Evolutionary conservation across 31 red algal species (phyloP), one percentile per base, ranked within the genome.

Genomic region (Odonthalia washingtoniensis): DNA sequence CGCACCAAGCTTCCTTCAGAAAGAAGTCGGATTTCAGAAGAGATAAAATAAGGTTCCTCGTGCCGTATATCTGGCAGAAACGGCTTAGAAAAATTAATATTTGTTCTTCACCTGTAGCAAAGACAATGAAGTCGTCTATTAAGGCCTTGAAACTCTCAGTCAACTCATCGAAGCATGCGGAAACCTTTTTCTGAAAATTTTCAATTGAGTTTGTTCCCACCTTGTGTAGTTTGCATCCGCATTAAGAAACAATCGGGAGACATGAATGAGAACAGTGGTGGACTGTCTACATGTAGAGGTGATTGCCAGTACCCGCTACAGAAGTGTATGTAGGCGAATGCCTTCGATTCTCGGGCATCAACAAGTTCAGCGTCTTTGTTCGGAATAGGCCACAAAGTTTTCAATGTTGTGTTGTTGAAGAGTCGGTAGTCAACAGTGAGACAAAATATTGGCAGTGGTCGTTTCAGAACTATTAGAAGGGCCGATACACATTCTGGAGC

Each of bases 291-390:
- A 43, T 3, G 5, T 80, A 5, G 28, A 75, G 86, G 4, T 57
- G 34, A 63, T 89, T 66, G 62, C 86, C 78, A n/a, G n/a, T n/a
- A n/a, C n/a, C n/a, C n/a, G n/a, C n/a, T n/a, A n/a, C n/a, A n/a
- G n/a, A n/a, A n/a, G 64, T 89, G 80, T 3, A 89, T 81, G 40
- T 9, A 77, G 77, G 18, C 63, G 38, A 41, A 81, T 53, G 39
- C 76, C 72, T 53, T 74, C 80, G 4, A 1, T 77, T 17, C 64
- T 67, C n/a, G 3, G 46, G 77, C 80, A 89, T 86, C 83, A 0
- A n/a, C 37, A 14, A 86, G 72, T 60, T 86, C 83, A 4, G 83
- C 83, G 21, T 86, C 40, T 68, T 49, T 86, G 1, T 86, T 77
- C 5, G 83, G 5, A 34, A 86, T 86, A 3, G 83, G 83, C 53